Evolutionary conservation across 345 rosid species (phyloP), one percentile per base, ranked within the genome.

Genomic region (Lumnitzera littorea): DNA sequence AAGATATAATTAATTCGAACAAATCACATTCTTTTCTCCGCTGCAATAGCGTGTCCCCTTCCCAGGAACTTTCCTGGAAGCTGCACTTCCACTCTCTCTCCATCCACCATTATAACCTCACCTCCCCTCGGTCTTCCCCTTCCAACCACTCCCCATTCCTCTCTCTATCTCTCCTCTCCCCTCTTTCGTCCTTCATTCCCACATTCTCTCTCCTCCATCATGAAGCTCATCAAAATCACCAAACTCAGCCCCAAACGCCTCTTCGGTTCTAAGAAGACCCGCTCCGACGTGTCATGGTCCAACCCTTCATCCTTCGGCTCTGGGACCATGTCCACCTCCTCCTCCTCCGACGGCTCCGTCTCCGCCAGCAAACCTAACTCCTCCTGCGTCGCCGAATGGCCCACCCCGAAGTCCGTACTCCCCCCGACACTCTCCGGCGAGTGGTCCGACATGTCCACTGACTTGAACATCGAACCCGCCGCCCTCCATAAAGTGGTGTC

Each of bases 1-100:
- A 36, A 36, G 7, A 36, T 36, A 1, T 36, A 36, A 5, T 36
- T 5, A 36, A 36, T 36, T 36, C 43, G 9, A 36, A 36, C 43
- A 36, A 36, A 36, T 1, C 43, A 9, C 13, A 16, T 43, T 15
- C 24, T 14, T 15, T 27, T n/a, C 48, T 23, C 46, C 55, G 16
- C 3, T 60, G 43, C 31, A 7, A 1, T 36, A 36, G 5, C 43
- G 7, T 36, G 43, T 36, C 9, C 51, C 51, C 20, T 55, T 36
- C 11, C 15, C 0, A 69, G 53, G 99, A 94, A 94, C 74, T 74
- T 94, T 86, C 99, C 66, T 24, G 78, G 97, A 90, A 94, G 83
- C 70, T 88, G 86, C 95, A 15, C 76, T 80, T 84, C 80, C 76
- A 49, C 50, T 54, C 3, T 53, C 64, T 67, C 11, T 49, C 0